A percentile compares a stretch with the other conserved stretches of the same genome.
Conservation (phyloP, 345 rosid species). For the Linum tenue region DNA sequence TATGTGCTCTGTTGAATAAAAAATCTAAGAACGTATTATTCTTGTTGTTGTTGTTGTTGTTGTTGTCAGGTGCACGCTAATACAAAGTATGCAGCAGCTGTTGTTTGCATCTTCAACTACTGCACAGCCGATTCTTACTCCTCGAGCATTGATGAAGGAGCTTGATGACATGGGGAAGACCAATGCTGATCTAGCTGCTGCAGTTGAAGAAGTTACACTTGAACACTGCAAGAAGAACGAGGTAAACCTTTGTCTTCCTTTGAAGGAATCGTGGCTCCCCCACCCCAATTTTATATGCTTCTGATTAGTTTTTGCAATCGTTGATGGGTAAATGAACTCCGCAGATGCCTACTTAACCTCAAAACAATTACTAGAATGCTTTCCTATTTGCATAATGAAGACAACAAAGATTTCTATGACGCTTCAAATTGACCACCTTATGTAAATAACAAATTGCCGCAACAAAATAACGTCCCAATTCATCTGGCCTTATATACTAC, state of each 20-base stretch:
- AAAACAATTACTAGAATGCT: background rate
- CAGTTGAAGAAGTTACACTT: slow-evolving; percentile 84
- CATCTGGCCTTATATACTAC: no score
- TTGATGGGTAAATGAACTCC: no score
- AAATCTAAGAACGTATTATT: slow-evolving; percentile 3
- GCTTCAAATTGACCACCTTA: no score
- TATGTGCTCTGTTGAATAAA: background rate
- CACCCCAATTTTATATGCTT: background rate
- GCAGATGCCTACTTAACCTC: background rate
- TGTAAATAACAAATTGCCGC: no score
- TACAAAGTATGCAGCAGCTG: slow-evolving; percentile 78
- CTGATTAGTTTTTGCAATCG: no score
- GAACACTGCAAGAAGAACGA: slow-evolving; percentile 84
- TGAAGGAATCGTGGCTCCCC: background rate
- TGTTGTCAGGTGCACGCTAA: slow-evolving; percentile 56
- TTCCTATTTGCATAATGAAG: background rate
- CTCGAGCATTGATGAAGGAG: slow-evolving; percentile 82
- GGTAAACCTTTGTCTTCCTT: slow-evolving; percentile 25
- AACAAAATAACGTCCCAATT: no score
- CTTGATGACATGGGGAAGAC: slow-evolving; percentile 94
- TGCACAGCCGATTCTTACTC: slow-evolving; percentile 83
- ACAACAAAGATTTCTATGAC: background rate
- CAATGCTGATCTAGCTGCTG: slow-evolving; percentile 68
- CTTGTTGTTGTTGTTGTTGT: background rate
- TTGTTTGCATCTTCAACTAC: slow-evolving; percentile 94